These are phyloP conservation scores for Blastobotrys terrestris DNA, from an alignment of 805 yeast genomes.

Conservation along the genomic window DNA sequence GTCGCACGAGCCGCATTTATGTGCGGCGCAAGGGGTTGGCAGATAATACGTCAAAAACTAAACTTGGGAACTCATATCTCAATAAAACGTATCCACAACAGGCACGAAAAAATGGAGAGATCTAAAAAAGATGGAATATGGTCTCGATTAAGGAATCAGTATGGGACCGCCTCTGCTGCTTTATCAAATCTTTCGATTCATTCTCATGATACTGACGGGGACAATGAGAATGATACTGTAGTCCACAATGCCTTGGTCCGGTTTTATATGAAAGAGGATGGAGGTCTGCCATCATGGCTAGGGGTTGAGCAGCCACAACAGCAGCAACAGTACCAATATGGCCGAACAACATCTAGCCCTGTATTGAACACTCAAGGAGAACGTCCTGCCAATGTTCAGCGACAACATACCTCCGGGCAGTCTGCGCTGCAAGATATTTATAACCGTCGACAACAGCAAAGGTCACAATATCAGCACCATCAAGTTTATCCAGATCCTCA, in stretches of 20 bases:
- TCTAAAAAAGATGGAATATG: slow-evolving; percentile 19
- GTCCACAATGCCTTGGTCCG: slow-evolving; percentile 40
- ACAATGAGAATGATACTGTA: slow-evolving; percentile 37
- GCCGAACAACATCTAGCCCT: background rate
- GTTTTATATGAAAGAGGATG: slow-evolving; percentile 31
- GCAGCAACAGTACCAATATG: background rate
- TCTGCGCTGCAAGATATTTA: slow-evolving; percentile 20
- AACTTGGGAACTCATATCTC: background rate
- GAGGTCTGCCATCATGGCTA: slow-evolving; percentile 30
- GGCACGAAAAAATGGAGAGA: slow-evolving; percentile 4
- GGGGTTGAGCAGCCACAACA: slow-evolving; percentile 13
- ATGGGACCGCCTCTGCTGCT: slow-evolving; percentile 23
- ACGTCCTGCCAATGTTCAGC: background rate
- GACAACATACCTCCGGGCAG: slow-evolving; percentile 5
- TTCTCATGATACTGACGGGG: slow-evolving; percentile 38
- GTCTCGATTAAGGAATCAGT: slow-evolving; percentile 25
- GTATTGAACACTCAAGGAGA: background rate
- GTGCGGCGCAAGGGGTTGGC: background rate
- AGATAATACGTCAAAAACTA: background rate
- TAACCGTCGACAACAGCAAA: slow-evolving; percentile 14
- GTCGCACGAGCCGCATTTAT: background rate
- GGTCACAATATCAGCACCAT: slow-evolving; percentile 1
- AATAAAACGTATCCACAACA: background rate
- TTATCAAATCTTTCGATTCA: slow-evolving; percentile 24
- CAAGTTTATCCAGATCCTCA: background rate